These are phyloP conservation scores for Penicillium sp. DNA, from an alignment of 2,329 filamentous ascomycete genomes.

Conservation along the genomic window DNA sequence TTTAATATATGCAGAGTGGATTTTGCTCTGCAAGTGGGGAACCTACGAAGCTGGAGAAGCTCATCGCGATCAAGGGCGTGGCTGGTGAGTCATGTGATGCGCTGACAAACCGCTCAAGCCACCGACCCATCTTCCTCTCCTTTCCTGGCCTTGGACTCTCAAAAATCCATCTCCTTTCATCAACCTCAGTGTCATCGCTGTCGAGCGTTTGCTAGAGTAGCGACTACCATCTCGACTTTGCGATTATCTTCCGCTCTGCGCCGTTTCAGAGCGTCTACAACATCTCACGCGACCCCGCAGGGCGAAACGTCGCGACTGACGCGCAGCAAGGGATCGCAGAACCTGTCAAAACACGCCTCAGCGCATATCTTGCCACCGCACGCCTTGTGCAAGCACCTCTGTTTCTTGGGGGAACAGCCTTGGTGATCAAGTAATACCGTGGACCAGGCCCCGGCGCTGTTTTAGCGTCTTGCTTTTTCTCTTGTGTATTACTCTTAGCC, in stretches of 20 bases:
- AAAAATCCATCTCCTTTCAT: neutral
- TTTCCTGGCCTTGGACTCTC: constrained; percentile 1
- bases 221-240: neutral
- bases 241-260: neutral
- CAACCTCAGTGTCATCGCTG: constrained; percentile 1
- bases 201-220: neutral
- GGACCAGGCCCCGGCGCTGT: constrained; percentile 29
- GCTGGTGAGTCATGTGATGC: constrained; percentile 6
- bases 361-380: constrained; percentile 17
- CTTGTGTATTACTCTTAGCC: constrained; percentile 43
- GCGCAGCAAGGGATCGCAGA: constrained; percentile 28
- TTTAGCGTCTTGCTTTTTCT: constrained; percentile 35
- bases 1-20: constrained; percentile 12
- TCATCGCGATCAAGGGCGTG: constrained; percentile 7
- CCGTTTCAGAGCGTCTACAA: neutral
- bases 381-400: constrained; percentile 13
- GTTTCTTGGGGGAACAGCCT: constrained; percentile 19
- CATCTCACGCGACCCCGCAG: constrained; percentile 30
- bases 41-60: constrained; percentile 20
- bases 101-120: constrained; percentile 3
- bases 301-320: constrained; percentile 25
- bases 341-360: constrained; percentile 14
- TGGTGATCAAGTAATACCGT: constrained; percentile 36
- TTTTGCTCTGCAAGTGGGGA: constrained; percentile 25
- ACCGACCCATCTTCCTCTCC: constrained; percentile 5